phyloP scores from a whole-genome alignment of 345 rosid species.

The Salix brachista region DNA sequence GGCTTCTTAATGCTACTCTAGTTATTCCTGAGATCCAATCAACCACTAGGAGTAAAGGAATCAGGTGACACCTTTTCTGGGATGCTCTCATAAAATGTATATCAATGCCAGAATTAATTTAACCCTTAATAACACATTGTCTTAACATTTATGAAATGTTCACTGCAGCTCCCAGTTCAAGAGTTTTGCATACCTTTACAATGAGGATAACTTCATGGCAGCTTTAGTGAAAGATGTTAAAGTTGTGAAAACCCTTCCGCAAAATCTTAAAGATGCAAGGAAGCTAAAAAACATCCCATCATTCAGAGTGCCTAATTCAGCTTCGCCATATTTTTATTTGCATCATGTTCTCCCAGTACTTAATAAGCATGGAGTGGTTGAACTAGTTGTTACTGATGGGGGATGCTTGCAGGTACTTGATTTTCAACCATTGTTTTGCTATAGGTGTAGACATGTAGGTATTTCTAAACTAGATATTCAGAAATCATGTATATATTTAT shows the following conservation, averaged over 20 bases:
- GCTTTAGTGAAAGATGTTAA: slow-evolving; percentile 68
- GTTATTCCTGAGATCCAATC: slow-evolving; percentile 96
- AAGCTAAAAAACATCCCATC: slow-evolving; percentile 82
- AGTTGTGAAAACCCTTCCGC: slow-evolving; percentile 88
- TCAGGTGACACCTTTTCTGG: slow-evolving; percentile 48
- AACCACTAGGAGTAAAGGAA: slow-evolving; percentile 97
- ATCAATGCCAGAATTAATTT: background rate
- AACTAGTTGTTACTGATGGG: slow-evolving; percentile 79
- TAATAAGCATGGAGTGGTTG: slow-evolving; percentile 81
- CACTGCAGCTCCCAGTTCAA: slow-evolving; percentile 80
- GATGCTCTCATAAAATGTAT: background rate
- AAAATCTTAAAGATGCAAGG: slow-evolving; percentile 81
- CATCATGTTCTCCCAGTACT: slow-evolving; percentile 85
- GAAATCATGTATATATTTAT: background rate
- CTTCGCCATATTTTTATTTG: slow-evolving; percentile 82
- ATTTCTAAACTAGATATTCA: background rate
- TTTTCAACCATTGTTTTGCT: slow-evolving; percentile 4
- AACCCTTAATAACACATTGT: background rate
- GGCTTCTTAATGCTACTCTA: slow-evolving; percentile 88
- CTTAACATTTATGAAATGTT: slow-evolving; percentile 6
- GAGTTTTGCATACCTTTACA: slow-evolving; percentile 94
- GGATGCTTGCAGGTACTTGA: slow-evolving; percentile 84
- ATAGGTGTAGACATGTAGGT: background rate
- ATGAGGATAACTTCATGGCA: slow-evolving; percentile 79
- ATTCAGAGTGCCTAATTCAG: slow-evolving; percentile 67